phyloP scores from a whole-genome alignment of 163 green algal genomes.

The Picocystis sp. region DNA sequence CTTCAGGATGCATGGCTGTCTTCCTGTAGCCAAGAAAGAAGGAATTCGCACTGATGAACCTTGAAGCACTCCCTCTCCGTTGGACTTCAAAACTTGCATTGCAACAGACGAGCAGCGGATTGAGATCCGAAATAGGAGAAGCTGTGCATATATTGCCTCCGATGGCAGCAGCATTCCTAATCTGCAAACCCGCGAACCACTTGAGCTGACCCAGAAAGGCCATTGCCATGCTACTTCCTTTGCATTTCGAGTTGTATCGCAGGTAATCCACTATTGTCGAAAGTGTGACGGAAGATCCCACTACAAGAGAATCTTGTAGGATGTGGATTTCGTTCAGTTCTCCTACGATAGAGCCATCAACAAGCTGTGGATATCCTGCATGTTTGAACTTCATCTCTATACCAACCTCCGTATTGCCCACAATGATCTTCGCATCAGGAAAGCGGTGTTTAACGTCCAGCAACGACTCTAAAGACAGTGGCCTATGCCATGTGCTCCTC shows the following conservation, averaged over 20 bases:
- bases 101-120: constrained; percentile 80
- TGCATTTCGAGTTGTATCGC: constrained; percentile 16
- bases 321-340: constrained; percentile 59
- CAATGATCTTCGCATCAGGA: constrained; percentile 57
- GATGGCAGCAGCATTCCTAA: constrained; percentile 78
- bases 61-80: constrained; percentile 13
- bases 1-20: constrained; percentile 51
- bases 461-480: constrained; percentile 48
- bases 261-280: constrained; percentile 69
- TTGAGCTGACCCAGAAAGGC: constrained; percentile 4
- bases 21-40: constrained; percentile 91
- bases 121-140: constrained; percentile 85
- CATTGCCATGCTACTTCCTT: background rate
- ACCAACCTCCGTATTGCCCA: constrained; percentile 59
- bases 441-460: constrained; percentile 43
- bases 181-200: constrained; percentile 40
- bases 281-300: constrained; percentile 69
- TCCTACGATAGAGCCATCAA: constrained; percentile 54
- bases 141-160: constrained; percentile 86
- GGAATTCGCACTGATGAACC: constrained; percentile 38
- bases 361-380: constrained; percentile 45
- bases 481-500: constrained; percentile 35
- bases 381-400: constrained; percentile 97
- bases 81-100: constrained; percentile 46
- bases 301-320: constrained; percentile 30